Percentiles rank a stretch among this genome's conserved stretches.
phyloP scores from a whole-genome alignment of 257 asterid species.

The Solanum etuberosum region DNA sequence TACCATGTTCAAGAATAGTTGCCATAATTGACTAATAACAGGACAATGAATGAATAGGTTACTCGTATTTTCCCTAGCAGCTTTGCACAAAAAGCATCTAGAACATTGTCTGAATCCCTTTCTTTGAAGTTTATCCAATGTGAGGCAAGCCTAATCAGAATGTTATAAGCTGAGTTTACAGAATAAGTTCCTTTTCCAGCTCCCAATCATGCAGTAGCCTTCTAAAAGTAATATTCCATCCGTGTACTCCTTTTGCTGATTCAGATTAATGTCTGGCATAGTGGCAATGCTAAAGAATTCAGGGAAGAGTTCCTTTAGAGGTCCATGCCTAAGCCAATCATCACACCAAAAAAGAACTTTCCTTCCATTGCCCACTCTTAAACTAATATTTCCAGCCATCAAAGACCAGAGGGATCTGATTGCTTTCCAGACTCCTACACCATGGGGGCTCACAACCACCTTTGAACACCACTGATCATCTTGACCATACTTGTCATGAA shows the following conservation, averaged over 20 bases:
- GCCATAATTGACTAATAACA: neutral
- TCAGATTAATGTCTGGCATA: neutral
- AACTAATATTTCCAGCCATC: neutral
- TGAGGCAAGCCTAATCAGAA: neutral
- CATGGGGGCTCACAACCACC: neutral
- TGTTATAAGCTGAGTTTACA: neutral
- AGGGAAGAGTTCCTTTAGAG: neutral
- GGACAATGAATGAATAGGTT: neutral
- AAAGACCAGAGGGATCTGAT: neutral
- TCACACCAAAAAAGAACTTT: neutral
- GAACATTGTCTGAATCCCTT: neutral
- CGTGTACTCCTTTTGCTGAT: neutral
- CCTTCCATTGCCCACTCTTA: neutral
- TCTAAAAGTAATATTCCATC: neutral
- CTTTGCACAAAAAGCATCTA: neutral
- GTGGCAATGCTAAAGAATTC: neutral
- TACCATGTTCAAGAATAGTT: neutral
- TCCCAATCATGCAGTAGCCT: neutral
- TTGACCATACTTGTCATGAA: neutral
- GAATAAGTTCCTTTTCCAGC: neutral
- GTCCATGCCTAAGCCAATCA: neutral
- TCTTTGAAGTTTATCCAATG: neutral
- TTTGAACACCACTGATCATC: neutral
- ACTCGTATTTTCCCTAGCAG: neutral
- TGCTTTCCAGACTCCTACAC: neutral